phyloP scores from a whole-genome alignment of 192 early-diverging fungal species.

The Coemansia brasiliensis region DNA sequence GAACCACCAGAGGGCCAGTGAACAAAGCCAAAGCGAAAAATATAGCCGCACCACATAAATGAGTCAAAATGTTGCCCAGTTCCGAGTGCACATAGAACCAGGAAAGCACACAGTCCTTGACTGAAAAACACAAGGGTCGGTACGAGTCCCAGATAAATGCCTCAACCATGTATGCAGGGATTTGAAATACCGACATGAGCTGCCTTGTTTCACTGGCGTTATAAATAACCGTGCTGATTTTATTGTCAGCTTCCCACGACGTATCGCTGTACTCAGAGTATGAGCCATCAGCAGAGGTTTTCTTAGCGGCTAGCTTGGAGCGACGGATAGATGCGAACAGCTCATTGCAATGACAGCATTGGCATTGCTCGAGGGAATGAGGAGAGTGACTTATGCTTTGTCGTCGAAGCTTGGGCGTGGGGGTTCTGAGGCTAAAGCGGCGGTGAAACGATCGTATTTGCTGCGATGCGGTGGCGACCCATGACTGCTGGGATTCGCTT shows the following conservation, averaged over 20 bases:
- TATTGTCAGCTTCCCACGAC: slow-evolving; percentile 7
- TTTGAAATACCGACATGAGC: slow-evolving; percentile 55
- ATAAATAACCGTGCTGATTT: background rate
- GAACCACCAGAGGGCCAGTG: slow-evolving; percentile 45
- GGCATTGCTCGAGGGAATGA: background rate
- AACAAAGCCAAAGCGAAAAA: slow-evolving; percentile 59
- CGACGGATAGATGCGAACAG: background rate
- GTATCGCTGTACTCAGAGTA: slow-evolving; percentile 1
- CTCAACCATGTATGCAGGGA: slow-evolving; percentile 75
- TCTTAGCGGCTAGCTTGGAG: too few species aligned
- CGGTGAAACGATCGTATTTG: slow-evolving; percentile 16
- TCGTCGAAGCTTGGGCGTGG: slow-evolving; percentile 1
- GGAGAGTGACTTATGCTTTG: background rate
- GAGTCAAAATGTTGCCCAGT: slow-evolving; percentile 87
- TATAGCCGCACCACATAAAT: slow-evolving; percentile 65
- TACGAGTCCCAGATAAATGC: slow-evolving; percentile 80
- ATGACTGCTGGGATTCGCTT: slow-evolving; percentile 14
- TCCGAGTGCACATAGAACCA: slow-evolving; percentile 89
- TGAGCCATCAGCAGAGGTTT: too few species aligned
- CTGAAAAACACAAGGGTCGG: slow-evolving; percentile 71
- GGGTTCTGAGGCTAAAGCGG: slow-evolving; percentile 23
- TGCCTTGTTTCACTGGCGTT: background rate
- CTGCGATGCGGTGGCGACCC: slow-evolving; percentile 24
- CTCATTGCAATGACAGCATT: slow-evolving; percentile 3
- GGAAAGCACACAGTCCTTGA: slow-evolving; percentile 67